These are phyloP conservation scores for Solanum appendiculatum DNA, from an alignment of 257 asterid species.

Conservation along the genomic window DNA sequence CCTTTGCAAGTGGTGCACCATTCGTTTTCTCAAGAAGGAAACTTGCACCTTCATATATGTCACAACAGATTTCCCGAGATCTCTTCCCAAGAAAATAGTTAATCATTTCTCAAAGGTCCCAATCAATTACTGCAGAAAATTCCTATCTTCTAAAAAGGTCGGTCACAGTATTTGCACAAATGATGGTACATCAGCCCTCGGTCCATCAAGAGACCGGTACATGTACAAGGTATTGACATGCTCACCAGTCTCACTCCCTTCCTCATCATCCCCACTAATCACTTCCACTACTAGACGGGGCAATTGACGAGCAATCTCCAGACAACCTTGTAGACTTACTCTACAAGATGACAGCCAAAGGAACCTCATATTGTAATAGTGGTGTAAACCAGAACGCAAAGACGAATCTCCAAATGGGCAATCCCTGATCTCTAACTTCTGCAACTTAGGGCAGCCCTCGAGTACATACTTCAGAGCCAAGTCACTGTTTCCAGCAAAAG, in stretches of 20 bases:
- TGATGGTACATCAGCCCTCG: slow-evolving; percentile 34
- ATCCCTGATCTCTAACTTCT: slow-evolving; percentile 49
- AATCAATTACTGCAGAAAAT: neutral
- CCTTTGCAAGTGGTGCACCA: neutral
- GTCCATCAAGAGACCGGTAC: slow-evolving; percentile 47
- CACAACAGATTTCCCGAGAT: slow-evolving; percentile 1
- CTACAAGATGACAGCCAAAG: slow-evolving; percentile 44
- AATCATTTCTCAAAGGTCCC: neutral
- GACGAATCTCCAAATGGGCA: slow-evolving; percentile 47
- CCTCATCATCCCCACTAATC: slow-evolving; percentile 7
- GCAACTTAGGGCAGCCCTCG: slow-evolving; percentile 45
- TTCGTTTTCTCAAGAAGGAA: slow-evolving; percentile 3
- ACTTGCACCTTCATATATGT: slow-evolving; percentile 4
- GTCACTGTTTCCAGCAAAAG: slow-evolving; percentile 45
- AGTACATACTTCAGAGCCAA: slow-evolving; percentile 30
- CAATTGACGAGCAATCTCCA: slow-evolving; percentile 25
- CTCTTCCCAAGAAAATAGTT: slow-evolving; percentile 1
- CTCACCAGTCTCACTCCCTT: slow-evolving; percentile 1
- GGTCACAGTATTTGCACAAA: slow-evolving; percentile 29
- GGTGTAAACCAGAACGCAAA: slow-evolving; percentile 36
- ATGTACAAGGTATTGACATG: slow-evolving; percentile 34
- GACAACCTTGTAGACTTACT: slow-evolving; percentile 29
- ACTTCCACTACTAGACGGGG: slow-evolving; percentile 41
- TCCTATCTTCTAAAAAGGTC: neutral
- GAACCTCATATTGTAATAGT: slow-evolving; percentile 45